Conservation (phyloP, 2,329 filamentous ascomycete species). For the Cytospora leucostoma region DNA sequence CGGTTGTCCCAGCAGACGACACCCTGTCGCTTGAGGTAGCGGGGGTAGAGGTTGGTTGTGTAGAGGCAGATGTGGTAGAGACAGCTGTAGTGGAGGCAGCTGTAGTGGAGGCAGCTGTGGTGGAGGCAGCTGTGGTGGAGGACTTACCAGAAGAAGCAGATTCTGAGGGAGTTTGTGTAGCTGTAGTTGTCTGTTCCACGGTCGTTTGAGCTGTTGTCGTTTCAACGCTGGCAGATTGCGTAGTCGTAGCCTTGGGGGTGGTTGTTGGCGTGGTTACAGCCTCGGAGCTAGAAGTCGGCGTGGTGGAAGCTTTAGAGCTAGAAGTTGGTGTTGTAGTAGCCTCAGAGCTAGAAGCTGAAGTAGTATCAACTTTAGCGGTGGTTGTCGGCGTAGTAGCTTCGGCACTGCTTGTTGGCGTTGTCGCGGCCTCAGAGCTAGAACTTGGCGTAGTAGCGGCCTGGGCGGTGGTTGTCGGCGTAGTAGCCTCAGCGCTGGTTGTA, state of each 20-base stretch:
- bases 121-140: constrained; percentile 29
- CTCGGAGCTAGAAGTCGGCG: constrained; percentile 21
- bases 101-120: constrained; percentile 31
- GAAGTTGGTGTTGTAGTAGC: constrained; percentile 22
- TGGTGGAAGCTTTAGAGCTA: constrained; percentile 27
- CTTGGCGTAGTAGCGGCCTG: neutral
- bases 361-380: neutral
- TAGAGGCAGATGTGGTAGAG: constrained; percentile 24
- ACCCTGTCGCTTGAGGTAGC: constrained; percentile 16
- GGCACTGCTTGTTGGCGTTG: neutral
- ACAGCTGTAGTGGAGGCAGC: constrained; percentile 31
- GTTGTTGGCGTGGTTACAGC: constrained; percentile 24
- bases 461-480: constrained; percentile 2
- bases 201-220: constrained; percentile 11
- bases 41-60: constrained; percentile 25
- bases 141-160: constrained; percentile 37
- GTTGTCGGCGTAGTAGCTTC: neutral
- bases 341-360: constrained; percentile 19
- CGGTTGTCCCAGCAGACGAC: constrained; percentile 25
- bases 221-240: constrained; percentile 11
- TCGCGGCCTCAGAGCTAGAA: neutral
- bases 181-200: constrained; percentile 31
- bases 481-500: neutral
- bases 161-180: constrained; percentile 29
- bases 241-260: constrained; percentile 23